Base-by-base conservation (phyloP, 2,329 filamentous ascomycete species). In the Didymella pinodella region DNA sequence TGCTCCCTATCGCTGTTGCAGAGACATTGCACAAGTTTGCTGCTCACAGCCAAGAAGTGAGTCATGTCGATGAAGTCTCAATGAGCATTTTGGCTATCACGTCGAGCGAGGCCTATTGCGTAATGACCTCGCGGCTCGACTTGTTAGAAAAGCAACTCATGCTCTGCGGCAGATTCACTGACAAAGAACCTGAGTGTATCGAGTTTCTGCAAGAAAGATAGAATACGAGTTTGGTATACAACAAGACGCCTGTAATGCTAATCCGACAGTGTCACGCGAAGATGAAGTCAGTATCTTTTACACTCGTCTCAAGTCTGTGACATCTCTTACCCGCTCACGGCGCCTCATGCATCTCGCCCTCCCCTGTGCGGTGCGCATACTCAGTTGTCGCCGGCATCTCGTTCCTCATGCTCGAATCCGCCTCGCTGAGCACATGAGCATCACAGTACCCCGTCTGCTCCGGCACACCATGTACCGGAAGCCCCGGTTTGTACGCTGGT, bases 351-450 rank as follows among this genome's bases (percentile, higher is more conserved):
- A 55, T 18, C 47, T 45, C 48, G 10, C 38, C 52, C 10, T 49
- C 31, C n/a, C 53, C 43, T 12, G 34, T 38, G 16, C 40, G 32
- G 52, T 65, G 57, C 47, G 65, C 64, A 57, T 68, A 69, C 57
- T 70, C 69, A 1, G 49, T 60, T 14, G 50, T 62, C 11, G 38
- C 61, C 2, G 63, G 65, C 44, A 69, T 41, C 48, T 70, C 68
- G 14, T 18, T 61, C 44, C 53, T 31, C 5, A 11, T 41, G 6
- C 4, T 36, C 7, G 41, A 43, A 22, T 56, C 49, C 2, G 31
- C 26, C 22, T 61, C 32, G 16, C n/a, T n/a, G 16, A 36, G 16
- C 1, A 36, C 58, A 20, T 29, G 41, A 22, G 45, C 36, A 48
- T 55, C 40, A n/a, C 57, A 54, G 25, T 59, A 63, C 3, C 25